phyloP scores from a whole-genome alignment of 805 yeast genomes.

The Cyberlindnera suaveolens region DNA sequence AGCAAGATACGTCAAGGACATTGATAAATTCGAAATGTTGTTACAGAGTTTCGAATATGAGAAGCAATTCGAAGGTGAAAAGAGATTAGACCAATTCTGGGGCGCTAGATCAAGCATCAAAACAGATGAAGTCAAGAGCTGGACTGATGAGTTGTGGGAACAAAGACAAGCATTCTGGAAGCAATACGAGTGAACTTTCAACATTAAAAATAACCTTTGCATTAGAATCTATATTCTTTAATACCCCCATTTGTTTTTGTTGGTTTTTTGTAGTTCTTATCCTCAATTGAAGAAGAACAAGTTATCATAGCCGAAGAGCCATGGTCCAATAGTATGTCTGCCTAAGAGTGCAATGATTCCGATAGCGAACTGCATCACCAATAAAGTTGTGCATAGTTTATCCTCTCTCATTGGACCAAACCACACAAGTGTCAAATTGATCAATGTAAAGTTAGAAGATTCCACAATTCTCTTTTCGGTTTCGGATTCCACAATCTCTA shows the following conservation, averaged over 20 bases:
- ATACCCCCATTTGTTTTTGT: background rate
- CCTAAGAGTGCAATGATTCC: conserved; percentile 63
- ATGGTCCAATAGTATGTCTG: conserved; percentile 80
- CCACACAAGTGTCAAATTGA: conserved; percentile 78
- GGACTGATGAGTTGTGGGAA: conserved; percentile 55
- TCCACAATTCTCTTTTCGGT: conserved; percentile 16
- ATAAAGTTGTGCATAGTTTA: conserved; percentile 51
- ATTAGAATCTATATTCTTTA: background rate
- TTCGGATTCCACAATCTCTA: conserved; percentile 31
- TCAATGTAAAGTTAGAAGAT: conserved; percentile 67
- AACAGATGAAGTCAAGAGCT: conserved; percentile 59
- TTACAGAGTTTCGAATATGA: conserved; percentile 84
- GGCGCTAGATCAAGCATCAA: conserved; percentile 55
- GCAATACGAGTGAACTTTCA: conserved; percentile 1
- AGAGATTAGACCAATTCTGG: conserved; percentile 66
- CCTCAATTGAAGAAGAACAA: conserved; percentile 26
- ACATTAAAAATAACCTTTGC: background rate
- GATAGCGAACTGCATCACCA: conserved; percentile 54
- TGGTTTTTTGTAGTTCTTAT: background rate
- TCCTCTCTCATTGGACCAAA: conserved; percentile 90
- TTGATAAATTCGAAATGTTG: conserved; percentile 86
- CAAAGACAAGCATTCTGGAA: conserved; percentile 41
- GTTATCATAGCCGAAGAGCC: conserved; percentile 88
- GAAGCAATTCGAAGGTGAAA: conserved; percentile 47
- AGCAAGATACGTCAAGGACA: conserved; percentile 87